A percentile compares a stretch with the other conserved stretches of the same genome.
These are phyloP conservation scores for Scutellaria minor DNA, from an alignment of 257 asterid genomes.

Conservation along the genomic window DNA sequence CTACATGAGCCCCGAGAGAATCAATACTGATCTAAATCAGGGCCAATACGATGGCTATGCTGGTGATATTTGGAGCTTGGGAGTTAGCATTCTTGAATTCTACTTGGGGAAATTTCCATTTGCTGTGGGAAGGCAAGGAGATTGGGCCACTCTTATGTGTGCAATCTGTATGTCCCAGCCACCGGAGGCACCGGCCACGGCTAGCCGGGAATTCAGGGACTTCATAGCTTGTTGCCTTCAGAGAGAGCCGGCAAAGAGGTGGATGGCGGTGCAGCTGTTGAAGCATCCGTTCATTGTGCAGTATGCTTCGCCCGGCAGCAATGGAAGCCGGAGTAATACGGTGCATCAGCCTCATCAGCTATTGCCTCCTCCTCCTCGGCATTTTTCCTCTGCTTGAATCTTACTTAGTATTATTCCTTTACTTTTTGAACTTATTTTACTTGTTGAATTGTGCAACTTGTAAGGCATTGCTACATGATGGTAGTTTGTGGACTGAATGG, in stretches of 20 bases:
- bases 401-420: conserved; percentile 20
- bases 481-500: conserved; percentile 32
- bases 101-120: conserved; percentile 81
- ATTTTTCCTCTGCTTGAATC: conserved; percentile 58
- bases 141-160: conserved; percentile 89
- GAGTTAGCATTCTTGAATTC: conserved; percentile 86
- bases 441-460: conserved; percentile 25
- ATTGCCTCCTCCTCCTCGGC: conserved; percentile 74
- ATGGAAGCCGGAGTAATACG: conserved; percentile 33
- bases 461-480: conserved; percentile 29
- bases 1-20: conserved; percentile 90
- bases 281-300: conserved; percentile 60
- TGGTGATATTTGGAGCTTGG: conserved; percentile 93
- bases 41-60: conserved; percentile 88
- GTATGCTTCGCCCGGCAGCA: conserved; percentile 49
- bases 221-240: conserved; percentile 65
- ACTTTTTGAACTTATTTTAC: conserved; percentile 13
- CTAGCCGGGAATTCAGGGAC: conserved; percentile 72
- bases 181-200: conserved; percentile 74
- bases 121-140: conserved; percentile 77
- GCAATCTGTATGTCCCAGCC: conserved; percentile 94
- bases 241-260: conserved; percentile 56
- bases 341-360: conserved; percentile 56
- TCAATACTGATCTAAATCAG: conserved; percentile 85
- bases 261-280: conserved; percentile 59